Conservation (phyloP, 192 early-diverging fungal genomes). For the Linnemannia exigua region DNA sequence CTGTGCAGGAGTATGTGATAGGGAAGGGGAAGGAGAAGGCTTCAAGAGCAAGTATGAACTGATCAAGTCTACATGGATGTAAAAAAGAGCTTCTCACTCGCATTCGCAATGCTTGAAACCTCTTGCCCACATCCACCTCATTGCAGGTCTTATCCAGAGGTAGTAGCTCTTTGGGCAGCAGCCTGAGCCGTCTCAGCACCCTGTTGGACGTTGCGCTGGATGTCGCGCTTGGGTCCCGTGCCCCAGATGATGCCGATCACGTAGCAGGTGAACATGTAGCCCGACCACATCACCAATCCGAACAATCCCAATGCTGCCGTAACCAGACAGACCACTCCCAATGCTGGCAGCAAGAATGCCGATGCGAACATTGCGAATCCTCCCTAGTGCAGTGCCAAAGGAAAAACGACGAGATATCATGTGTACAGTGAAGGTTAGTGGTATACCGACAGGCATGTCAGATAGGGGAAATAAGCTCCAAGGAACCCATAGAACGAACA, state of each 20-base stretch:
- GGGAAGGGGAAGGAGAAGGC: no score
- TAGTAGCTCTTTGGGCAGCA: not conserved
- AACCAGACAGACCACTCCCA: constrained; percentile 29
- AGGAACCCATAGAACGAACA: no score
- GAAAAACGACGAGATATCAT: not conserved
- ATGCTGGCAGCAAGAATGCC: constrained; percentile 32
- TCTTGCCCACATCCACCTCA: no score
- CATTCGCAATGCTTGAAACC: no score
- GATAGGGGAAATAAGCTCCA: no score
- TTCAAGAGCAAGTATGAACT: no score
- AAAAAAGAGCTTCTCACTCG: no score
- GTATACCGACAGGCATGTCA: no score
- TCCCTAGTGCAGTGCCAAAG: no score
- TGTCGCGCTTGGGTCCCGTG: not conserved
- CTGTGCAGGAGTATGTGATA: no score
- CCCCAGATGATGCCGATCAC: constrained; percentile 23
- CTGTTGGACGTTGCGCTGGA: constrained; percentile 7
- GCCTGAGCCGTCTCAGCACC: not conserved
- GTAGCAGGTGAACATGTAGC: constrained; percentile 16
- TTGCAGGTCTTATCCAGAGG: no score
- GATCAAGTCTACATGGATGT: no score
- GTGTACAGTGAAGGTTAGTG: not conserved
- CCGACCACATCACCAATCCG: not conserved
- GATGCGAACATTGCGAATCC: constrained; percentile 39
- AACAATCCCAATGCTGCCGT: constrained; percentile 20